These are phyloP conservation scores for Ophiosphaerella herpotricha DNA, from an alignment of 2,329 filamentous ascomycete species.

Conservation along the genomic window DNA sequence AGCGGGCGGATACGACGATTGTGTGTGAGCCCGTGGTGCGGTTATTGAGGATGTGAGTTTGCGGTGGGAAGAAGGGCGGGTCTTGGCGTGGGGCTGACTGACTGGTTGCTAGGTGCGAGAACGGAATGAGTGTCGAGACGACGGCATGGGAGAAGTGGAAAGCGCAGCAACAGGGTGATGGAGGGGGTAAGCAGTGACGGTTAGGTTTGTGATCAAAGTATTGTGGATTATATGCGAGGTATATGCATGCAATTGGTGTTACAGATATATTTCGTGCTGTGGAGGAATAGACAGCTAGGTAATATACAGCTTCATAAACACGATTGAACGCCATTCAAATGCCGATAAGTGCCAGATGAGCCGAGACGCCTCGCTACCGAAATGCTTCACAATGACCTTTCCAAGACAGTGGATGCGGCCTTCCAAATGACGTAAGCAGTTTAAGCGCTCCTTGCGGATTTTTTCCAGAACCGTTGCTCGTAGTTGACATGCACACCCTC, in stretches of 20 bases:
- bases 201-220: not conserved
- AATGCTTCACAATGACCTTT: constrained; percentile 25
- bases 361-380: constrained; percentile 48
- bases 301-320: constrained; percentile 20
- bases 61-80: constrained; percentile 6
- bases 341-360: constrained; percentile 12
- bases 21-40: constrained; percentile 63
- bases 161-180: constrained; percentile 31
- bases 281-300: constrained; percentile 11
- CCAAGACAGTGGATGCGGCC: not conserved
- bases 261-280: not conserved
- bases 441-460: constrained; percentile 41
- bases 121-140: constrained; percentile 64
- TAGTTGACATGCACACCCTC: constrained; percentile 61
- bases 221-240: no score
- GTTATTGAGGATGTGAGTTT: constrained; percentile 62
- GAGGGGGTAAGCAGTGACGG: not conserved
- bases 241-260: not conserved
- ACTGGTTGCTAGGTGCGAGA: constrained; percentile 50
- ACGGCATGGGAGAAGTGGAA: constrained; percentile 62
- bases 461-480: constrained; percentile 63
- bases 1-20: constrained; percentile 48
- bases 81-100: constrained; percentile 21
- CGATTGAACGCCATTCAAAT: constrained; percentile 27
- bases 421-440: not conserved